Evolutionary conservation across 495 filamentous ascomycete genomes (phyloP).

Genomic region (Lophiotrema nucula): DNA sequence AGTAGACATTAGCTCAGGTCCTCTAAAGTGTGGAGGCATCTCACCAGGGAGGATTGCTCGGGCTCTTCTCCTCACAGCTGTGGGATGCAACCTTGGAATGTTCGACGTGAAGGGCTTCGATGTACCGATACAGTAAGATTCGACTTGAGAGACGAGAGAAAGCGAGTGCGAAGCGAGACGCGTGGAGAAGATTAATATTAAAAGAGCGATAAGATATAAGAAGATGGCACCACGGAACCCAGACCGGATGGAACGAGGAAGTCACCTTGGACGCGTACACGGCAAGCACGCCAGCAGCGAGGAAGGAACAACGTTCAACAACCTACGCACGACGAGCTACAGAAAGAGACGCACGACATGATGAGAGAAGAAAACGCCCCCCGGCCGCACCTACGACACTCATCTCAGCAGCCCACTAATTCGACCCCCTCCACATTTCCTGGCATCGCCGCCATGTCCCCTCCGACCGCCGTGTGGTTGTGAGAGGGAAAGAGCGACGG

Average conservation of each 20-base stretch:
- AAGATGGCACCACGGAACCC: not conserved
- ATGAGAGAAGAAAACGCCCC: not conserved
- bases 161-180: too few species aligned
- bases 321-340: not conserved
- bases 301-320: constrained; percentile 1
- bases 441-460: not conserved
- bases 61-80: too few species aligned
- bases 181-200: constrained; percentile 20
- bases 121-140: too few species aligned
- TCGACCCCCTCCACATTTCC: not conserved
- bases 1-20: too few species aligned
- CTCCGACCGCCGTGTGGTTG: not conserved
- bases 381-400: constrained; percentile 9
- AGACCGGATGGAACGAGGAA: constrained; percentile 7
- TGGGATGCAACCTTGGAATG: too few species aligned
- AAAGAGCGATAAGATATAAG: constrained; percentile 4
- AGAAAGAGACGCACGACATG: not conserved
- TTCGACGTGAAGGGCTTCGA: too few species aligned
- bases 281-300: constrained; percentile 15
- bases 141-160: too few species aligned
- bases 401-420: constrained; percentile 27
- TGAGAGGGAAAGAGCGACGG: constrained; percentile 13
- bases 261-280: not conserved
- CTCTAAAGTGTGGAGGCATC: too few species aligned
- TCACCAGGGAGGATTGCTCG: too few species aligned